Percentiles rank a stretch among this genome's conserved stretches.
Conservation (phyloP, 225 moss, liverwort and hornwort genomes). For the Marchantia paleacea region DNA sequence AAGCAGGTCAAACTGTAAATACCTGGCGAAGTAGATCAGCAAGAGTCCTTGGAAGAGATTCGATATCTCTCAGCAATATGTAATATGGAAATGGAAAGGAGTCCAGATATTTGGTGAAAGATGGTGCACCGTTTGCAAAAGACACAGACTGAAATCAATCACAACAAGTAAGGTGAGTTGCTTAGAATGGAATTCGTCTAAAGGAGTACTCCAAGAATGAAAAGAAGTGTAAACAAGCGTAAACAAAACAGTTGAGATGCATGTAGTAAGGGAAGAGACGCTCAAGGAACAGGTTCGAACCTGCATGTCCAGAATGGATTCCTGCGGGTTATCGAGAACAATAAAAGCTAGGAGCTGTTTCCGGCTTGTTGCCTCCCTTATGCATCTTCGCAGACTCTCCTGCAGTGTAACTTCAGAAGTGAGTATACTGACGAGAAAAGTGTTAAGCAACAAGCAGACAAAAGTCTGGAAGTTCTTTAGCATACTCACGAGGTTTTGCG, state of each 20-base stretch:
- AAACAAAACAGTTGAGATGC: not conserved
- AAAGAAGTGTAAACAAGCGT: not conserved
- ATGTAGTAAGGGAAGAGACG: not conserved
- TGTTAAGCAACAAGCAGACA: too few species aligned
- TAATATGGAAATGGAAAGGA: constrained; percentile 97
- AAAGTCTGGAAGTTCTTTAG: too few species aligned
- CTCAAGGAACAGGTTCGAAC: constrained; percentile 16
- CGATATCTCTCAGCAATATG: constrained; percentile 85
- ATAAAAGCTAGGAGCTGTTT: constrained; percentile 82
- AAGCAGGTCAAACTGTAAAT: not conserved
- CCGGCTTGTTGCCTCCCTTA: constrained; percentile 86
- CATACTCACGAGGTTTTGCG: too few species aligned
- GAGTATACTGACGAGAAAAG: not conserved
- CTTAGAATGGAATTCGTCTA: not conserved
- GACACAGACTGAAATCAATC: constrained; percentile 66
- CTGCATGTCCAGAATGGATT: constrained; percentile 85
- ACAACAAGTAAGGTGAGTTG: not conserved
- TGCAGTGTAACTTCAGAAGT: constrained; percentile 17
- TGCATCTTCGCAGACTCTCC: constrained; percentile 78
- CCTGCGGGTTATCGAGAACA: constrained; percentile 89
- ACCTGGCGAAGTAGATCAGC: constrained; percentile 92
- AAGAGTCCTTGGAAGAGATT: constrained; percentile 83
- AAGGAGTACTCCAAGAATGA: not conserved
- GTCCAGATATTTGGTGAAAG: constrained; percentile 86
- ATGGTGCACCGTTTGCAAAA: constrained; percentile 68